Evolutionary conservation across 2,329 filamentous ascomycete genomes (phyloP).

Genomic region (Trichoderma afroharzianum): DNA sequence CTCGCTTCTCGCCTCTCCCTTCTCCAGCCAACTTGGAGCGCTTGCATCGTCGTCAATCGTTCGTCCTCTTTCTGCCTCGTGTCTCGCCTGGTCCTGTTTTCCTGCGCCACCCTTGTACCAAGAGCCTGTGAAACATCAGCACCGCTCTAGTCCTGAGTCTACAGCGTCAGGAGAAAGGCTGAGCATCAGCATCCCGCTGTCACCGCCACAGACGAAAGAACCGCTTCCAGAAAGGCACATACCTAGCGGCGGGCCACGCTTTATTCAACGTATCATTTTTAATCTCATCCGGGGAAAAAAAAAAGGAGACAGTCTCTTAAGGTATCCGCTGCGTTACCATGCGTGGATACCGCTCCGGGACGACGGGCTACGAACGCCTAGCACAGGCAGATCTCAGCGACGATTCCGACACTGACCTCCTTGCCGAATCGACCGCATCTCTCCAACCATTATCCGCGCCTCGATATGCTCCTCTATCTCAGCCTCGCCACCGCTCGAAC

Average conservation of each 20-base stretch:
- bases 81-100: background rate
- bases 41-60: background rate
- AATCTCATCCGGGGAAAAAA: background rate
- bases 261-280: background rate
- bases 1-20: background rate
- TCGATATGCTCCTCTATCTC: constrained; percentile 61
- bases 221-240: background rate
- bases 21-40: background rate
- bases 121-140: background rate
- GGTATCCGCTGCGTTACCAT: constrained; percentile 40
- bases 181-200: background rate
- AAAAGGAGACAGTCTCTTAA: background rate
- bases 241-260: background rate
- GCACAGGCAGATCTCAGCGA: constrained; percentile 77
- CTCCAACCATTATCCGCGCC: constrained; percentile 56
- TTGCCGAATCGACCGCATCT: constrained; percentile 52
- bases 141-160: background rate
- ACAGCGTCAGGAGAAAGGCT: background rate
- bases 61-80: background rate
- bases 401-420: constrained; percentile 63
- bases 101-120: background rate
- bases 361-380: constrained; percentile 80
- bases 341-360: constrained; percentile 65
- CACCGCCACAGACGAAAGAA: background rate
- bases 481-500: constrained; percentile 57